phyloP scores from a whole-genome alignment of 2,329 filamentous ascomycete species.

The Sclerotinia trifoliorum region DNA sequence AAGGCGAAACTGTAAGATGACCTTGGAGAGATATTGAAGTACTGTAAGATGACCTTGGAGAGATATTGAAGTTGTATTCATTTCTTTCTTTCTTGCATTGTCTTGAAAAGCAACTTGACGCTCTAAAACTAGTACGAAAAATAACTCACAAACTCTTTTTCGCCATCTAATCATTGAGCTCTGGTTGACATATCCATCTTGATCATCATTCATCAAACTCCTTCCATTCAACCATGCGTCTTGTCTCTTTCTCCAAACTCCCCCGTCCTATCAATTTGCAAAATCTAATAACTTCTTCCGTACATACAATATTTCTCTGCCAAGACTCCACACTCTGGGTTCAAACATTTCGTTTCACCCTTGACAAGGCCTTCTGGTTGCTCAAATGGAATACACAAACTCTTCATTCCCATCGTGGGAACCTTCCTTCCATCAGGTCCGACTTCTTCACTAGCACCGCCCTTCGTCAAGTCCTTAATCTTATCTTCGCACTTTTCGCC shows the following conservation, averaged over 20 bases:
- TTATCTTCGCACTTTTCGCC: conserved; percentile 82
- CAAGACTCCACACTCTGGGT: conserved; percentile 74
- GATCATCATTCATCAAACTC: conserved; percentile 18
- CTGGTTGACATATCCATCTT: conserved; percentile 15
- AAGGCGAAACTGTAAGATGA: not conserved
- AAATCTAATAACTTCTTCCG: conserved; percentile 57
- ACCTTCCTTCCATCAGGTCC: conserved; percentile 48
- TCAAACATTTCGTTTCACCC: conserved; percentile 87
- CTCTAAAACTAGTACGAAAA: not conserved
- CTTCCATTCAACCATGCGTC: not conserved
- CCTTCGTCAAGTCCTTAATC: conserved; percentile 89
- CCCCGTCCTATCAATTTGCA: conserved; percentile 11
- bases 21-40: too few relatives aligned
- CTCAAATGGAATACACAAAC: conserved; percentile 76
- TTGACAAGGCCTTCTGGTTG: conserved; percentile 77
- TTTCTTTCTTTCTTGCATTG: conserved; percentile 2
- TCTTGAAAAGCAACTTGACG: not conserved
- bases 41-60: not conserved
- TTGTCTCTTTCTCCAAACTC: conserved; percentile 20
- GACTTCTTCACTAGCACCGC: conserved; percentile 59
- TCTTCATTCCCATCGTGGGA: conserved; percentile 75
- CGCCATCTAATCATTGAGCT: conserved; percentile 5
- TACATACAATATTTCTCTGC: conserved; percentile 94
- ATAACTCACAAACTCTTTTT: not conserved
- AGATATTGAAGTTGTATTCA: not conserved